Conservation (phyloP, 2,329 filamentous ascomycete species). For the Aureobasidium subglaciale region DNA sequence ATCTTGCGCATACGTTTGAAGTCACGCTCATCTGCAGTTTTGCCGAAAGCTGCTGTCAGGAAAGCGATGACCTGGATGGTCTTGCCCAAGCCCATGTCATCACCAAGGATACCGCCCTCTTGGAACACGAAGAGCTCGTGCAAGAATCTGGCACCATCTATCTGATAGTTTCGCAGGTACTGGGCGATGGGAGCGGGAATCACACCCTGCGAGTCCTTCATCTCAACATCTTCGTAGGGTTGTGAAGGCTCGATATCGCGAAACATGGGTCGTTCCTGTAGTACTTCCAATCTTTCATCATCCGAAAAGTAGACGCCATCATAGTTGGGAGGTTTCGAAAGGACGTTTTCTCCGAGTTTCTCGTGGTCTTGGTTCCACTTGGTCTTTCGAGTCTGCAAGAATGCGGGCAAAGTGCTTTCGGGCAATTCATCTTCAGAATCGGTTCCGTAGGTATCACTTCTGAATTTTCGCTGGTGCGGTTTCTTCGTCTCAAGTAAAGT, state of each 20-base stretch:
- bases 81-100: slow-evolving; percentile 97
- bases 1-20: slow-evolving; percentile 81
- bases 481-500: slow-evolving; percentile 16
- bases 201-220: slow-evolving; percentile 68
- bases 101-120: slow-evolving; percentile 80
- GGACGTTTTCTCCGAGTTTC: slow-evolving; percentile 56
- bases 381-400: slow-evolving; percentile 61
- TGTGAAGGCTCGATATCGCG: slow-evolving; percentile 57
- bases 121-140: slow-evolving; percentile 88
- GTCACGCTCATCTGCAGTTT: slow-evolving; percentile 83
- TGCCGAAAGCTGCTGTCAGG: slow-evolving; percentile 84
- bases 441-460: slow-evolving; percentile 24
- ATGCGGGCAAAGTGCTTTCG: slow-evolving; percentile 61
- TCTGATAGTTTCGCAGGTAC: slow-evolving; percentile 86
- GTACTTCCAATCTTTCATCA: slow-evolving; percentile 52
- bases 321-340: slow-evolving; percentile 72
- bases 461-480: background rate
- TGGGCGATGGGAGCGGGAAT: slow-evolving; percentile 87
- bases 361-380: slow-evolving; percentile 59
- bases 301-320: slow-evolving; percentile 70
- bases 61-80: slow-evolving; percentile 95
- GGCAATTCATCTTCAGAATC: slow-evolving; percentile 47
- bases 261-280: slow-evolving; percentile 66
- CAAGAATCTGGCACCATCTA: slow-evolving; percentile 76
- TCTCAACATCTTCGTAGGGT: slow-evolving; percentile 65